phyloP scores from a whole-genome alignment of 805 yeast genomes.

The Wickerhamia fluorescens region DNA sequence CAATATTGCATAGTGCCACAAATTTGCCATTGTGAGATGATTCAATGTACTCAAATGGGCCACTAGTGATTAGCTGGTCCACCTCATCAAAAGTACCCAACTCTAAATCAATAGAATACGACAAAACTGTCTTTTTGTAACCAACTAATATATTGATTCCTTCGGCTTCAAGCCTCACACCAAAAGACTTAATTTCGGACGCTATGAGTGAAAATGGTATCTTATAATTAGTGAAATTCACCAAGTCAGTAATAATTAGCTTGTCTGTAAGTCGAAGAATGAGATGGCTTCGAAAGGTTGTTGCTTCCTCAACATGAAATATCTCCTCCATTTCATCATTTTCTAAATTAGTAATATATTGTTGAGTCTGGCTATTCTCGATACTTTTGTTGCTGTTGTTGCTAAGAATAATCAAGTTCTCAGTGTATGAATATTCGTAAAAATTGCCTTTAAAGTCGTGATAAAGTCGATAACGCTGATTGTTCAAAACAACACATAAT shows the following conservation, averaged over 20 bases:
- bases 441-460: constrained; percentile 64
- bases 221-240: constrained; percentile 31
- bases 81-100: constrained; percentile 17
- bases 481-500: constrained; percentile 47
- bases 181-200: no score
- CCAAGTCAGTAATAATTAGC: constrained; percentile 29
- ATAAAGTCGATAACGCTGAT: constrained; percentile 51
- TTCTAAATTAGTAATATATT: constrained; percentile 26
- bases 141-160: constrained; percentile 14
- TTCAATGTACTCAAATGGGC: constrained; percentile 38
- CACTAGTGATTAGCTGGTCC: constrained; percentile 39
- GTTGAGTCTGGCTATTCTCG: constrained; percentile 2
- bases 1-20: constrained; percentile 39
- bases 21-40: constrained; percentile 52
- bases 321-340: constrained; percentile 24
- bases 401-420: constrained; percentile 13
- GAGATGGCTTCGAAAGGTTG: constrained; percentile 38
- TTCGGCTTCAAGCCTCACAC: background rate
- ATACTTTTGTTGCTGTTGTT: constrained; percentile 3
- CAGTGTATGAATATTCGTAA: constrained; percentile 36
- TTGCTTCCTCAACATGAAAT: constrained; percentile 15
- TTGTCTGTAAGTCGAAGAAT: constrained; percentile 35
- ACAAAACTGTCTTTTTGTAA: constrained; percentile 20
- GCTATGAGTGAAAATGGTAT: constrained; percentile 19
- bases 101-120: constrained; percentile 17